A percentile compares a stretch with the other conserved stretches of the same genome.
phyloP scores from a whole-genome alignment of 2,329 filamentous ascomycete species.

The Pyrenophora seminiperda region DNA sequence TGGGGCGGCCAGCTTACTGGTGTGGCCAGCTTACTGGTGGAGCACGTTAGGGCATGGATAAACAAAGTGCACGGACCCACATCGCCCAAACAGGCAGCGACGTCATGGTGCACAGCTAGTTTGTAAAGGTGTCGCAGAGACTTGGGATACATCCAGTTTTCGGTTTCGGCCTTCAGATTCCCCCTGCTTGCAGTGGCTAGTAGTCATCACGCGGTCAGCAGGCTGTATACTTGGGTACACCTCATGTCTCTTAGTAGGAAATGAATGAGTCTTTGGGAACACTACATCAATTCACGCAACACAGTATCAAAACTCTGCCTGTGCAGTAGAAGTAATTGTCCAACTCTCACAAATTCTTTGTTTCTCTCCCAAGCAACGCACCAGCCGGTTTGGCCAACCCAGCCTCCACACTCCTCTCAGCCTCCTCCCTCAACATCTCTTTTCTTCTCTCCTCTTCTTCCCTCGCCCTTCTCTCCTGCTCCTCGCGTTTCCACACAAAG shows the following conservation, averaged over 20 bases:
- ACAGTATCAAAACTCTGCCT: not conserved
- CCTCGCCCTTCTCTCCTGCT: constrained; percentile 34
- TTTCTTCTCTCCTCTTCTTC: constrained; percentile 27
- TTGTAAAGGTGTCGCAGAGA: not conserved
- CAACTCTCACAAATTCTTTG: constrained; percentile 30
- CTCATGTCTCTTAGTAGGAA: too few relatives aligned
- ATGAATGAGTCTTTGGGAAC: too few relatives aligned
- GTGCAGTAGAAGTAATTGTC: not conserved
- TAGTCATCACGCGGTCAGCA: too few relatives aligned
- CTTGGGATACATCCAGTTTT: too few relatives aligned
- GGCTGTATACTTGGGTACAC: too few relatives aligned
- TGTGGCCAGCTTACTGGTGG: too few relatives aligned
- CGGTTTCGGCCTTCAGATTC: too few relatives aligned
- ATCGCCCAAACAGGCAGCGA: constrained; percentile 9
- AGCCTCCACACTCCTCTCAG: constrained; percentile 51
- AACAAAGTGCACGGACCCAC: constrained; percentile 25
- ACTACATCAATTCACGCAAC: too few relatives aligned
- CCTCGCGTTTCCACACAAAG: constrained; percentile 50
- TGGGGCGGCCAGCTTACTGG: too few relatives aligned
- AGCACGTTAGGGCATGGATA: constrained; percentile 19
- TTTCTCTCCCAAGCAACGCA: constrained; percentile 46
- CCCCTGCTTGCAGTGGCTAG: too few relatives aligned
- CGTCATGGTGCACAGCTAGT: constrained; percentile 15
- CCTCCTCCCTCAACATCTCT: constrained; percentile 37
- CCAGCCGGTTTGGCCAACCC: constrained; percentile 49